Conservation (phyloP, 1,139 yeast species). For the Eremothecium sinecaudum region DNA sequence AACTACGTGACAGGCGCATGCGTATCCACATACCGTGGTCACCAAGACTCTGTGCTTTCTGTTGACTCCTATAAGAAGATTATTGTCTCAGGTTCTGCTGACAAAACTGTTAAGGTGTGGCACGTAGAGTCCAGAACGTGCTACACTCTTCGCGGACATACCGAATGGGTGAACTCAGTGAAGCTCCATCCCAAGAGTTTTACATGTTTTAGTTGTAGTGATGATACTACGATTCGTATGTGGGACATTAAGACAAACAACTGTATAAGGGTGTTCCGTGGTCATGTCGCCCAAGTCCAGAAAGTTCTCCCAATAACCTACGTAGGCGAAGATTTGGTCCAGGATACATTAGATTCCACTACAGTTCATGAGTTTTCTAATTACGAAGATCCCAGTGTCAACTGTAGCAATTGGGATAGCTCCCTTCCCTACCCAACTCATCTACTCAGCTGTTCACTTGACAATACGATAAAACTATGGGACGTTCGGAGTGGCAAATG, state of each 20-base stretch:
- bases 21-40: conserved; percentile 87
- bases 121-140: conserved; percentile 90
- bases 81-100: conserved; percentile 91
- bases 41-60: conserved; percentile 73
- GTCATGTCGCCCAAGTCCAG: conserved; percentile 74
- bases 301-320: conserved; percentile 77
- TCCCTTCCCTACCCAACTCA: conserved; percentile 57
- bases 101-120: conserved; percentile 89
- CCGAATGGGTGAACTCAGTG: conserved; percentile 86
- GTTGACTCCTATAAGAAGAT: conserved; percentile 63
- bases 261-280: conserved; percentile 62
- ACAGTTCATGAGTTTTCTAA: conserved; percentile 13
- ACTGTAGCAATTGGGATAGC: conserved; percentile 8
- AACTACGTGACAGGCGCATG: conserved; percentile 91
- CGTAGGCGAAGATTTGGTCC: conserved; percentile 31
- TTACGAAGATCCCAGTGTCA: conserved; percentile 9
- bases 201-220: conserved; percentile 79
- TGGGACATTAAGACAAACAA: conserved; percentile 83
- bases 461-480: conserved; percentile 91
- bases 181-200: conserved; percentile 72
- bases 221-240: conserved; percentile 86
- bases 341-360: conserved; percentile 28
- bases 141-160: conserved; percentile 85
- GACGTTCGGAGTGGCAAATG: conserved; percentile 80
- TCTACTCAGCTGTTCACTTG: conserved; percentile 76